These are phyloP conservation scores for Nicotiana tomentosiformis DNA, from an alignment of 257 asterid species.

Conservation along the genomic window DNA sequence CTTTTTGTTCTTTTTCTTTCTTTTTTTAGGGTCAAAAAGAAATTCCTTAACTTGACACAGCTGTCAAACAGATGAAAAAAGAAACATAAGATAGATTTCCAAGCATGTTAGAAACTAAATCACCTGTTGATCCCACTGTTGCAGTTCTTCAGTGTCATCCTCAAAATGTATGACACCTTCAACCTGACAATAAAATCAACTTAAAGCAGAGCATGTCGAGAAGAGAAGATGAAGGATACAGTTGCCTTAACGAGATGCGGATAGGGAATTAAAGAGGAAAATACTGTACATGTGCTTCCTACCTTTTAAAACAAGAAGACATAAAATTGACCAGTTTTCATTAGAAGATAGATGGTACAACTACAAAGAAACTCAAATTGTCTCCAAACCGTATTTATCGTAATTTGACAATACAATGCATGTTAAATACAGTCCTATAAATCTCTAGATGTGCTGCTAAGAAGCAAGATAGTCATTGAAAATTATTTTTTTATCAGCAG, in stretches of 20 bases:
- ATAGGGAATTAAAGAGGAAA: not conserved
- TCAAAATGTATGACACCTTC: slow-evolving; percentile 96
- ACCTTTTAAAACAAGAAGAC: not conserved
- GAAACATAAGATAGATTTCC: not conserved
- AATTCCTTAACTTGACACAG: not conserved
- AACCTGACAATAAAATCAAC: slow-evolving; percentile 41
- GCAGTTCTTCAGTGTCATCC: slow-evolving; percentile 92
- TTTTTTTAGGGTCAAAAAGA: not conserved
- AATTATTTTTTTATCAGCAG: not conserved
- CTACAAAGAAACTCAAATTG: not conserved
- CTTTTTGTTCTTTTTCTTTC: not conserved
- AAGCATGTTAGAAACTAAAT: not conserved
- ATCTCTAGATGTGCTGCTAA: not conserved
- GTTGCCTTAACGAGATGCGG: not conserved
- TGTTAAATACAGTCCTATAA: not conserved
- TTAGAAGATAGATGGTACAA: not conserved
- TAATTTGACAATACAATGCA: not conserved
- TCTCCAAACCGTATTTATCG: not conserved
- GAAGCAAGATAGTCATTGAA: not conserved
- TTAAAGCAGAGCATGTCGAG: not conserved
- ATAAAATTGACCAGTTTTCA: not conserved
- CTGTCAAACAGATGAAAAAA: not conserved
- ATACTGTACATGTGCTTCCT: not conserved
- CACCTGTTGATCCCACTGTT: slow-evolving; percentile 99
- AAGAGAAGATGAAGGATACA: not conserved